Evolutionary conservation across 2,329 filamentous ascomycete species (phyloP).

Genomic region (Fusarium sulawesiense): DNA sequence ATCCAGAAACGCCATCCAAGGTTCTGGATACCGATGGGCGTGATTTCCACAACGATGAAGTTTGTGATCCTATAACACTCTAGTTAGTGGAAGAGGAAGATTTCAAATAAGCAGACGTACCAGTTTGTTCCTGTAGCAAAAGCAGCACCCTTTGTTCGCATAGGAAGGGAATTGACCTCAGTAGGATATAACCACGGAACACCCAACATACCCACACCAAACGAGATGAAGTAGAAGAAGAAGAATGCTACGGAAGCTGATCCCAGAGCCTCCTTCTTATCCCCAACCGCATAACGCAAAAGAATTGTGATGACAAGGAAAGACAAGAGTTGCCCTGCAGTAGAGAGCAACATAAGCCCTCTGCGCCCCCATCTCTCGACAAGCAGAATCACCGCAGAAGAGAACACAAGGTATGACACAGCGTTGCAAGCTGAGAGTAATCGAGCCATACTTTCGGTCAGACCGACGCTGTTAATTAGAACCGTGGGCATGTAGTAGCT

Average conservation of each 20-base stretch:
- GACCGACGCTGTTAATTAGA: slow-evolving; percentile 61
- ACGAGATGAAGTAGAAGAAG: slow-evolving; percentile 35
- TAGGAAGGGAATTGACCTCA: slow-evolving; percentile 50
- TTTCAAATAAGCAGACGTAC: neutral
- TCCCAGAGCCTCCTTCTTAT: neutral
- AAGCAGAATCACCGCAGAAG: slow-evolving; percentile 6
- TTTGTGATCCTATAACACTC: slow-evolving; percentile 37
- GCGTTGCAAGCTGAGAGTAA: slow-evolving; percentile 61
- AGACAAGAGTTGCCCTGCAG: slow-evolving; percentile 16
- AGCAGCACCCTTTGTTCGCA: slow-evolving; percentile 47
- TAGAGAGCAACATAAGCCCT: slow-evolving; percentile 34
- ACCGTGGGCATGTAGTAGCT: slow-evolving; percentile 57
- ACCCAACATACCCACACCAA: slow-evolving; percentile 33
- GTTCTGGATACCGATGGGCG: slow-evolving; percentile 53
- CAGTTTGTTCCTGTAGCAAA: slow-evolving; percentile 37
- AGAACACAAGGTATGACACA: slow-evolving; percentile 39
- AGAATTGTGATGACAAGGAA: slow-evolving; percentile 34
- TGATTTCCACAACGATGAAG: slow-evolving; percentile 51
- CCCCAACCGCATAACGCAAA: slow-evolving; percentile 15
- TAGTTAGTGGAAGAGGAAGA: accelerated
- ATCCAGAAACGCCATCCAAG: slow-evolving; percentile 65
- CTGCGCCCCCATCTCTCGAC: slow-evolving; percentile 24
- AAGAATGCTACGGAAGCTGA: slow-evolving; percentile 30
- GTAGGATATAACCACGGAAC: slow-evolving; percentile 50
- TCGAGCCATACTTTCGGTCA: slow-evolving; percentile 60